Base-by-base conservation (phyloP, 768 basidiomycete species). In the Rhizopogon sp. region DNA sequence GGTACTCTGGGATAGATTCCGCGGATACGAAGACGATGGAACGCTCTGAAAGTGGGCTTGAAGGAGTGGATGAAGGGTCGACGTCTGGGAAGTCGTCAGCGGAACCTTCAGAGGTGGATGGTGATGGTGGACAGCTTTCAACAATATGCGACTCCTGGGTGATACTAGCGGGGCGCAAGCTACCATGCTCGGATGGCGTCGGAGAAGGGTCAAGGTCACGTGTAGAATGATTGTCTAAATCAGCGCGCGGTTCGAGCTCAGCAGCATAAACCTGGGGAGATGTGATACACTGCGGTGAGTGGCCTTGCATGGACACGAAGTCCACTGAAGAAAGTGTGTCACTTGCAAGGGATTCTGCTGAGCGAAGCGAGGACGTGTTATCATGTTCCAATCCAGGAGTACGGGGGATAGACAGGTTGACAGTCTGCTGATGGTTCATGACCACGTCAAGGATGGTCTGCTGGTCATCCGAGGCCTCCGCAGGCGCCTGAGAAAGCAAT, bases 11-110 rank as follows among this genome's bases (percentile, higher is more conserved):
- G 54, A 71, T 64, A 11, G 57, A 61, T 2, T 66, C 67, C 25
- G 64, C 62, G 46, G 68, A 68, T 11, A 70, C 58, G 37, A 64
- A 70, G 39, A 71, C 64, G 28, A 68, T 35, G 17, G 68, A 70
- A 1, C 62, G 56, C 25, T 55, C 60, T 1, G 67, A 67, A 14
- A 53, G 47, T 9, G 52, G 52, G 22, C 47, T 49, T 6, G 47
- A 49, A 16, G 47, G 47, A 10, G 20, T 39, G 22, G 47, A 49
- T 25, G 47, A 37, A 37, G 14, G 47, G 11, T 49, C 35, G 35
- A 22, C 47, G 1, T 49, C 35, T 5, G 35, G 37, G 22, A 49
- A 49, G 35, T 49, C 22, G 6, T 13, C 35, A 1, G 47, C 3
- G 0, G 37, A 49, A 37, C 22, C 20, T 49, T 16, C 47, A 0